Base-by-base conservation (phyloP, 495 filamentous ascomycete genomes). In the Glarea lozoyensis region DNA sequence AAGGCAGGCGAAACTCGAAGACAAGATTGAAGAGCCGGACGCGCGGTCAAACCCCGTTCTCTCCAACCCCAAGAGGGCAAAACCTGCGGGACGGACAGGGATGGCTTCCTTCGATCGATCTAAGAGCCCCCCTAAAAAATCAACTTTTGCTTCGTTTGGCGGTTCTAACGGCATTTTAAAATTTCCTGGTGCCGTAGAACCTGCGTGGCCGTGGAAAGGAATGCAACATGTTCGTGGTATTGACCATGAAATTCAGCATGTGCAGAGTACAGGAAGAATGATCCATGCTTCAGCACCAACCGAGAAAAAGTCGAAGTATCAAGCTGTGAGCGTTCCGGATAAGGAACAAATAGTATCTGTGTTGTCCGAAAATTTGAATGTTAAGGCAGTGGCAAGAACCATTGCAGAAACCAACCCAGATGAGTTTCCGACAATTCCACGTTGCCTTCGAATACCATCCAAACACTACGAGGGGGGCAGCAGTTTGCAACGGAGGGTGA, bases 181-280 rank as follows among this genome's bases (percentile, higher is more conserved):
- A 49, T 67, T 76, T 35, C 72, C 80, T 0, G 81, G 81, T 7
- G 66, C 76, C 20, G 52, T 73, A 27, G 63, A 79, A 22, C 70
- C 82, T 11, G 64, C 79, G 31, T 92, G 86, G 86, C 86, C 86
- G 21, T 77, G 78, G 39, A 65, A 63, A 54, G 81, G 66, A 17
- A 71, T 81, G 50, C 53, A 68, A 4, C 83, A 90, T 55, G 54
- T 84, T 19, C 69, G 73, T 13, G 72, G 64, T 4, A 43, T 60
- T 6, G 49, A 48, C 2, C 16, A 10, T 13, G 10, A 16, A 11
- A 5, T 24, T 17, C 42, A 58, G 23, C 23, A 12, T 16, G 19
- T 3, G 12, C 39, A 18, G 20, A n/a, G 15, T 18, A 17, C 3
- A 19, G 16, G 23, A 24, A 6, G 5, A 11, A 7, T 20, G 4